A percentile compares a stretch with the other conserved stretches of the same genome.
Evolutionary conservation across 306 rosid genomes (phyloP).

Genomic region (Ziziphus jujuba): DNA sequence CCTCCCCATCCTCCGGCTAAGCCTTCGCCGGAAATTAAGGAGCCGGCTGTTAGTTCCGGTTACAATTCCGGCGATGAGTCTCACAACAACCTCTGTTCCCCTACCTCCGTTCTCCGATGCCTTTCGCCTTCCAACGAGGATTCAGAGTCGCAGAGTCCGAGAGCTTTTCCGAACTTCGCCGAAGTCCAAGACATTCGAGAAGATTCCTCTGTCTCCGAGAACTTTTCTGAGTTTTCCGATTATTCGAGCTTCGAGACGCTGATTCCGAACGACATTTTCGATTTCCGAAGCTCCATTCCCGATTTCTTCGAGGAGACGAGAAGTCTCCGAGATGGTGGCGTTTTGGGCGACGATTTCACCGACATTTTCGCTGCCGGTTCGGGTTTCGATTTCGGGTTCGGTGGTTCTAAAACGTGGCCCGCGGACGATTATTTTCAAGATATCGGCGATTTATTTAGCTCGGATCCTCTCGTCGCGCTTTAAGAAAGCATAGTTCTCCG

Average conservation of each 20-base stretch:
- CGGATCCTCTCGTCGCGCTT: slow-evolving; percentile 64
- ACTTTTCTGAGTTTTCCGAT: slow-evolving; percentile 36
- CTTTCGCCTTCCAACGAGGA: slow-evolving; percentile 56
- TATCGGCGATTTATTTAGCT: slow-evolving; percentile 69
- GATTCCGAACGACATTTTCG: slow-evolving; percentile 49
- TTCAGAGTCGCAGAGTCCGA: slow-evolving; percentile 39
- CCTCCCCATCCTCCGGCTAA: slow-evolving; percentile 41
- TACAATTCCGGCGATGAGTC: slow-evolving; percentile 61
- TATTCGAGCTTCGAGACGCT: slow-evolving; percentile 37
- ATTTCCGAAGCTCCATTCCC: slow-evolving; percentile 43
- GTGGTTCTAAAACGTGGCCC: slow-evolving; percentile 33
- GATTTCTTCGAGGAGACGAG: slow-evolving; percentile 34
- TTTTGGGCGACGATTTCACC: slow-evolving; percentile 21
- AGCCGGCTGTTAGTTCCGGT: slow-evolving; percentile 13
- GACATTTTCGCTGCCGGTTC: slow-evolving; percentile 28
- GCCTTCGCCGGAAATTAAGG: slow-evolving; percentile 16
- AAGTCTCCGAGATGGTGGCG: slow-evolving; percentile 19
- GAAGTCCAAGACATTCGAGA: slow-evolving; percentile 33
- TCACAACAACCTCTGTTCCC: slow-evolving; percentile 51
- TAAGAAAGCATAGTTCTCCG: slow-evolving; percentile 19
- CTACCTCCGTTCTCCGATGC: slow-evolving; percentile 67
- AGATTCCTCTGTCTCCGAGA: slow-evolving; percentile 45
- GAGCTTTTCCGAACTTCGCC: not conserved
- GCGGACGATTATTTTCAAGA: slow-evolving; percentile 74
- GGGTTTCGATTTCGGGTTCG: slow-evolving; percentile 44